Conservation (phyloP, 2,329 filamentous ascomycete species). For the Lecanosticta acicola region DNA sequence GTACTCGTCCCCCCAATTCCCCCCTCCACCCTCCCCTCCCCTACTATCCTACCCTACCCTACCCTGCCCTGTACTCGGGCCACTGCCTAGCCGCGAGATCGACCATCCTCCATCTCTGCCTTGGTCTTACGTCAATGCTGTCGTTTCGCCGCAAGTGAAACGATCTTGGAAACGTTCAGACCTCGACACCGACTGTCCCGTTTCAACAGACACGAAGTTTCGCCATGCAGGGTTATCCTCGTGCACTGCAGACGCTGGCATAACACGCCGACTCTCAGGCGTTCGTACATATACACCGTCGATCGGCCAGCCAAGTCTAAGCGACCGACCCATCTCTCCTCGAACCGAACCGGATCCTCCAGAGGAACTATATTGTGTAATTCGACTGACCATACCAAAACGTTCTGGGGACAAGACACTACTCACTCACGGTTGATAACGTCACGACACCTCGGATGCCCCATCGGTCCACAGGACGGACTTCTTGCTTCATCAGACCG, state of each 20-base stretch:
- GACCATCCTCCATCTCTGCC: conserved; percentile 17
- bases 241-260: conserved; percentile 17
- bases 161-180: conserved; percentile 19
- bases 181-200: conserved; percentile 14
- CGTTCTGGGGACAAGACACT: not conserved
- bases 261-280: conserved; percentile 16
- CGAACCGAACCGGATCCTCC: conserved; percentile 12
- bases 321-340: conserved; percentile 15
- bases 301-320: conserved; percentile 20
- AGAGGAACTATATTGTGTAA: conserved; percentile 10
- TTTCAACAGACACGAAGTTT: conserved; percentile 22
- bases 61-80: not conserved
- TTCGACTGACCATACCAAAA: conserved; percentile 4
- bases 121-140: conserved; percentile 24
- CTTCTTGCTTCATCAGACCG: not conserved
- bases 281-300: conserved; percentile 18
- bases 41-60: not conserved
- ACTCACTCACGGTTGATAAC: conserved; percentile 10
- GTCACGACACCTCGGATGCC: conserved; percentile 12
- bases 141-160: conserved; percentile 26
- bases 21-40: conserved; percentile 9
- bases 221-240: conserved; percentile 21
- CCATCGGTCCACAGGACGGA: conserved; percentile 13
- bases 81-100: not conserved
- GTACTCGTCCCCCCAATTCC: conserved; percentile 5